These are phyloP conservation scores for Dothiorella sarmentorum DNA, from an alignment of 2,329 filamentous ascomycete genomes.

Conservation along the genomic window DNA sequence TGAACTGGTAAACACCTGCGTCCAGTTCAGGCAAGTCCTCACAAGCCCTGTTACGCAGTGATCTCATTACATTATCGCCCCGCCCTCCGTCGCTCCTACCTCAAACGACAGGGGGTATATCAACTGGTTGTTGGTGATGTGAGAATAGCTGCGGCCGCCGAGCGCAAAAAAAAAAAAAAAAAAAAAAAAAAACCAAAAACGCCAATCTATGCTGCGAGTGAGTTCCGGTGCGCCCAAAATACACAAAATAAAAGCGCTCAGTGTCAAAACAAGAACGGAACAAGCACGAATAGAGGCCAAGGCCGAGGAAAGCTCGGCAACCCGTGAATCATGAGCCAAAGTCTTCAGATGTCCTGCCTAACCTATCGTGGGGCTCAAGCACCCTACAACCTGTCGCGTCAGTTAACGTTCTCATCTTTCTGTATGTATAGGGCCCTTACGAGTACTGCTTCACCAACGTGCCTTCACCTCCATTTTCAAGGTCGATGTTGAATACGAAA, in stretches of 20 bases:
- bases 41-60: neutral
- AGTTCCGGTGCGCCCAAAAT: slow-evolving; percentile 9
- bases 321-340: slow-evolving; percentile 11
- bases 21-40: neutral
- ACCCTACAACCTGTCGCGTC: slow-evolving; percentile 14
- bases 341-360: slow-evolving; percentile 15
- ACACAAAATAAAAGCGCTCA: neutral
- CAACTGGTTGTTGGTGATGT: neutral
- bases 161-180: neutral
- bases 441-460: slow-evolving; percentile 88
- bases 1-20: neutral
- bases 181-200: slow-evolving; percentile 13
- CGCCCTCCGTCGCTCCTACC: neutral
- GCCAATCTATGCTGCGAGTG: slow-evolving; percentile 9
- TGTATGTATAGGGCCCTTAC: slow-evolving; percentile 54
- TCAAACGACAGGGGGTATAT: slow-evolving; percentile 14
- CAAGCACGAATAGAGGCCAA: neutral
- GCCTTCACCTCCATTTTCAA: slow-evolving; percentile 92
- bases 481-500: slow-evolving; percentile 91
- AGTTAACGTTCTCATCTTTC: neutral
- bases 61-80: slow-evolving; percentile 4
- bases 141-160: slow-evolving; percentile 7
- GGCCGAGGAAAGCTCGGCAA: neutral
- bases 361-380: slow-evolving; percentile 18
- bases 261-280: neutral